A percentile compares a stretch with the other conserved stretches of the same genome.
phyloP scores from a whole-genome alignment of 148 eudicot genomes.

The Fagopyrum esculentum region DNA sequence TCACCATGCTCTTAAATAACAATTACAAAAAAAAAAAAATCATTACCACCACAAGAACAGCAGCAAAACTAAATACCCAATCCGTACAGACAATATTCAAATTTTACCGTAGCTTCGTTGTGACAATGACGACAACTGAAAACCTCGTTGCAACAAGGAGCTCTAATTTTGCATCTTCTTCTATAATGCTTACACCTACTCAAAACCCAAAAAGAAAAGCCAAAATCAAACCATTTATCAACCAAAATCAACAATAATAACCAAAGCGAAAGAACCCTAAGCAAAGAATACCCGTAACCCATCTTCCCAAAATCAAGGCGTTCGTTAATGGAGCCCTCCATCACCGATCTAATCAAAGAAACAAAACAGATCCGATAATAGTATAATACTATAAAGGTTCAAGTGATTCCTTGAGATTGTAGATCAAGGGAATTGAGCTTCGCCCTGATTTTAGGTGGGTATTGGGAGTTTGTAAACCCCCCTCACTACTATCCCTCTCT shows the following conservation, averaged over 20 bases:
- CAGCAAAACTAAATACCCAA: background rate
- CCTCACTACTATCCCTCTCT: background rate
- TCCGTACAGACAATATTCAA: background rate
- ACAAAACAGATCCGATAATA: background rate
- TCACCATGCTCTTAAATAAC: slow-evolving; percentile 45
- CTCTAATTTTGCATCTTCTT: slow-evolving; percentile 87
- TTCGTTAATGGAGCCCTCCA: slow-evolving; percentile 70
- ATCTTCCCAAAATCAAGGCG: slow-evolving; percentile 96
- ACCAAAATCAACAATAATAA: background rate
- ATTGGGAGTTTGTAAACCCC: background rate
- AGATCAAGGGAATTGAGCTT: background rate
- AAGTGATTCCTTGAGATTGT: background rate
- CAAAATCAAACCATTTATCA: background rate
- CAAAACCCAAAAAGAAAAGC: background rate
- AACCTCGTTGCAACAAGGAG: slow-evolving; percentile 95
- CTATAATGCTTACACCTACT: slow-evolving; percentile 89
- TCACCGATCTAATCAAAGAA: slow-evolving; percentile 12
- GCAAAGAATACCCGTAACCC: slow-evolving; percentile 75
- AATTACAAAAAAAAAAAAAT: slow-evolving; percentile 11
- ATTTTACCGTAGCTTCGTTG: slow-evolving; percentile 69
- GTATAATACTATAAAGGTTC: too few relatives aligned
- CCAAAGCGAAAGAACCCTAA: background rate
- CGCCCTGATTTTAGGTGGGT: slow-evolving; percentile 5
- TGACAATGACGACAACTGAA: slow-evolving; percentile 94
- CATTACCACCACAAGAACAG: slow-evolving; percentile 4